Conservation (phyloP, 805 yeast species). For the Metschnikowia sp. region DNA sequence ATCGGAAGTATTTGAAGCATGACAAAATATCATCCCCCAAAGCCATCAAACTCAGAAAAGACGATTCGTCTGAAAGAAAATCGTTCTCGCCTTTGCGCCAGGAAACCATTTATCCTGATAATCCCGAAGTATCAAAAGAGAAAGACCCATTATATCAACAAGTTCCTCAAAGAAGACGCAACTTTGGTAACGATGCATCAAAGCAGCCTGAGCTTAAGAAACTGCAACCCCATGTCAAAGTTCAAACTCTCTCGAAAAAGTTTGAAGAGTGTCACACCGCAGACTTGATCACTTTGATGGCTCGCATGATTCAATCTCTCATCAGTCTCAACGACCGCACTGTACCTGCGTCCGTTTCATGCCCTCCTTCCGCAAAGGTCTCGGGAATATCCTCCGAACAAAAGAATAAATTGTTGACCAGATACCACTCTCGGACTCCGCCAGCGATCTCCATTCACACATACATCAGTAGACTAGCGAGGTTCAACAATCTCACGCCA, state of each 20-base stretch:
- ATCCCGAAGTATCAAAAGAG: background rate
- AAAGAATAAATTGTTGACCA: slow-evolving; percentile 48
- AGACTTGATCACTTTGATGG: slow-evolving; percentile 66
- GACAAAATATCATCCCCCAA: background rate
- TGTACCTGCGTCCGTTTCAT: slow-evolving; percentile 33
- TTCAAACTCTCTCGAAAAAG: slow-evolving; percentile 38
- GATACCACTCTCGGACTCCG: slow-evolving; percentile 92
- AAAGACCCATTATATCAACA: slow-evolving; percentile 1
- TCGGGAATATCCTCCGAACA: slow-evolving; percentile 22
- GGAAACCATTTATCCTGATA: background rate
- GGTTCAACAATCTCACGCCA: slow-evolving; percentile 81
- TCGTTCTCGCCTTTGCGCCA: slow-evolving; percentile 6
- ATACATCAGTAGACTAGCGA: slow-evolving; percentile 65
- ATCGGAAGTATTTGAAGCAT: slow-evolving; percentile 14
- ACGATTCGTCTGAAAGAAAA: background rate
- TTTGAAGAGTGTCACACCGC: slow-evolving; percentile 67
- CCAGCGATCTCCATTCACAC: slow-evolving; percentile 81
- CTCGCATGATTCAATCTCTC: slow-evolving; percentile 77
- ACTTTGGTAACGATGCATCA: slow-evolving; percentile 2
- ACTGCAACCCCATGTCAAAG: slow-evolving; percentile 13
- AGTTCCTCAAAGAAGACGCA: slow-evolving; percentile 9
- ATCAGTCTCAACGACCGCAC: slow-evolving; percentile 68
- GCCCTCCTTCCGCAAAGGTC: slow-evolving; percentile 20
- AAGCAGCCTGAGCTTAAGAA: slow-evolving; percentile 11
- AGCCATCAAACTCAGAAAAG: background rate